phyloP scores from a whole-genome alignment of 1,284 basidiomycete genomes.

The Cystobasidium slooffiae region DNA sequence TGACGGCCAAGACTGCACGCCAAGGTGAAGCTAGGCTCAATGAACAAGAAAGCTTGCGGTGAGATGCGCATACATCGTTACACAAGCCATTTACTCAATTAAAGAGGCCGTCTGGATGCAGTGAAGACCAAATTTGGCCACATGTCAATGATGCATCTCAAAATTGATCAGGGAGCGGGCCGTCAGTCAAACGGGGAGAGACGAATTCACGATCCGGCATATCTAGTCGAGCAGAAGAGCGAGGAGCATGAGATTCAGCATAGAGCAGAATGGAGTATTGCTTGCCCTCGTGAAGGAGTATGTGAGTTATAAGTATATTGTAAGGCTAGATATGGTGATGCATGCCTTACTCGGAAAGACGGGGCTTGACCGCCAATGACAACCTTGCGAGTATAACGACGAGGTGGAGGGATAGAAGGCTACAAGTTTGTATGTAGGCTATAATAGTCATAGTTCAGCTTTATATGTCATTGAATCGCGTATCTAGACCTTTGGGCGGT shows the following conservation, averaged over 20 bases:
- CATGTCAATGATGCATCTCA: too few species aligned
- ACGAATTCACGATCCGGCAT: background rate
- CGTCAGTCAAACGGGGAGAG: background rate
- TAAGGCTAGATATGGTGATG: background rate
- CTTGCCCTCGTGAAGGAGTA: conserved; percentile 4
- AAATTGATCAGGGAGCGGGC: background rate
- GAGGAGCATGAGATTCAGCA: conserved; percentile 2
- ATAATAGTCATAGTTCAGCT: conserved; percentile 5
- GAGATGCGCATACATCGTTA: too few species aligned
- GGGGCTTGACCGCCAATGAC: background rate
- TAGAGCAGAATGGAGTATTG: conserved; percentile 9
- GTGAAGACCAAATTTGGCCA: too few species aligned
- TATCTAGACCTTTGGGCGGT: background rate
- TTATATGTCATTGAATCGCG: background rate
- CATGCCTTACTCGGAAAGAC: conserved; percentile 1
- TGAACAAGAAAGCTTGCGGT: too few species aligned
- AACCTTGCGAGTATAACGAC: background rate
- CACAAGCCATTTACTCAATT: too few species aligned
- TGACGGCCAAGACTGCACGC: too few species aligned
- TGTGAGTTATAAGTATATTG: background rate
- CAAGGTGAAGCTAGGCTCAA: too few species aligned
- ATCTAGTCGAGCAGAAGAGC: background rate
- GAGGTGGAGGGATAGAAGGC: background rate
- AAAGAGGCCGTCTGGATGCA: too few species aligned
- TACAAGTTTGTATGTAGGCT: background rate